Evolutionary conservation across 1,284 basidiomycete species (phyloP).

Genomic region (Ustilago shanxiensis): DNA sequence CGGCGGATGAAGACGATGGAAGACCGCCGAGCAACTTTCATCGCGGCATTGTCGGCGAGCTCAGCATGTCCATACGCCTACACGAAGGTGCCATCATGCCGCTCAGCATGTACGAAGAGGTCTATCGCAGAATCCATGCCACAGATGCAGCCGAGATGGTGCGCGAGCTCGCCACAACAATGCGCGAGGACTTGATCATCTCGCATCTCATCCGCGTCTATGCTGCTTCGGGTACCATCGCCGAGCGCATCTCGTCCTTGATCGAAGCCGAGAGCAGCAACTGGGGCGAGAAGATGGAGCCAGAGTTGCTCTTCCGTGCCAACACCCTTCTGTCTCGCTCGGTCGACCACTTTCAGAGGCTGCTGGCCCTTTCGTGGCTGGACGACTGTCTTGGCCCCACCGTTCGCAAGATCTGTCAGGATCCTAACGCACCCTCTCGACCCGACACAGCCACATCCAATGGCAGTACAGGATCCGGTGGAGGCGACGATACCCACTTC

Average conservation of each 20-base stretch:
- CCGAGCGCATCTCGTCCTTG: slow-evolving; percentile 46
- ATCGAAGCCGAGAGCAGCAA: slow-evolving; percentile 49
- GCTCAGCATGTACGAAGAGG: slow-evolving; percentile 51
- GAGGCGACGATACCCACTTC: slow-evolving; percentile 20
- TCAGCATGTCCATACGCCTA: slow-evolving; percentile 48
- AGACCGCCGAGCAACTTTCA: slow-evolving; percentile 32
- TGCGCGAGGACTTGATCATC: slow-evolving; percentile 56
- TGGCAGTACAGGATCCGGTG: slow-evolving; percentile 20
- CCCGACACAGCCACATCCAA: slow-evolving; percentile 14
- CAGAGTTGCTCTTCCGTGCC: slow-evolving; percentile 61
- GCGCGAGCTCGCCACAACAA: slow-evolving; percentile 36
- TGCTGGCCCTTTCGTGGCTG: slow-evolving; percentile 55
- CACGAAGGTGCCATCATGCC: slow-evolving; percentile 57
- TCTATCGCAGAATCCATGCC: slow-evolving; percentile 42
- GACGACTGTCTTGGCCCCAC: slow-evolving; percentile 55
- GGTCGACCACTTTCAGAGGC: slow-evolving; percentile 59
- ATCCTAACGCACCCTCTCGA: slow-evolving; percentile 30
- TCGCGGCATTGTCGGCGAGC: slow-evolving; percentile 58
- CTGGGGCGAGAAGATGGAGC: slow-evolving; percentile 49
- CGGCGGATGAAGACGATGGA: slow-evolving; percentile 25
- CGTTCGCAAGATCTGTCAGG: slow-evolving; percentile 56
- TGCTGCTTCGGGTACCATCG: slow-evolving; percentile 57
- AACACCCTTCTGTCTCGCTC: slow-evolving; percentile 62
- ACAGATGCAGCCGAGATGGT: slow-evolving; percentile 36
- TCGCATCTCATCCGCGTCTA: slow-evolving; percentile 55